A percentile compares a stretch with the other conserved stretches of the same genome.
Conservation (phyloP, 2,329 filamentous ascomycete genomes). For the Ophiostoma fasciatum region DNA sequence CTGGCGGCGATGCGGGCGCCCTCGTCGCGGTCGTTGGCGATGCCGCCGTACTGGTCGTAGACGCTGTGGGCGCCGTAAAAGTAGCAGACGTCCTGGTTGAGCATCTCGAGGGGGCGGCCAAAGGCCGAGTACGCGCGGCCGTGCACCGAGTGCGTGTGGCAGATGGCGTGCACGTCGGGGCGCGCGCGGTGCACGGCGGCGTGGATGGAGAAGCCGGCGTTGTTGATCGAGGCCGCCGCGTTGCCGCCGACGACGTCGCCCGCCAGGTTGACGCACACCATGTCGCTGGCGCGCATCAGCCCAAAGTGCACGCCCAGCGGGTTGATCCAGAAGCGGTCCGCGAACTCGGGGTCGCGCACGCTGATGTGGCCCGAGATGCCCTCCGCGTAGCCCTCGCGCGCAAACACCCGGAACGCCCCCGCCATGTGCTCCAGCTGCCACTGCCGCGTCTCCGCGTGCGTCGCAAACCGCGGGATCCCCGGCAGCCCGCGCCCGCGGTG, state of each 20-base stretch:
- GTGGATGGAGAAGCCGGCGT: conserved; percentile 46
- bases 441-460: conserved; percentile 6
- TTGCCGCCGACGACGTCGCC: conserved; percentile 42
- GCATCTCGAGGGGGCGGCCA: conserved; percentile 40
- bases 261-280: conserved; percentile 40
- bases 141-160: conserved; percentile 39
- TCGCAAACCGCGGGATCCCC: conserved; percentile 7
- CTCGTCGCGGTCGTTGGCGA: conserved; percentile 42
- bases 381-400: conserved; percentile 43
- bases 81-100: conserved; percentile 40
- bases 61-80: conserved; percentile 42
- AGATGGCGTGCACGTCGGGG: conserved; percentile 40
- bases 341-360: conserved; percentile 41
- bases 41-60: conserved; percentile 43
- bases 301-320: conserved; percentile 43
- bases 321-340: conserved; percentile 46
- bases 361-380: conserved; percentile 48
- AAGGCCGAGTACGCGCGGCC: conserved; percentile 45
- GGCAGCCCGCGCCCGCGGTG: conserved; percentile 6
- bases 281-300: conserved; percentile 39
- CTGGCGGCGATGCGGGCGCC: conserved; percentile 34
- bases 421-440: conserved; percentile 32
- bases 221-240: conserved; percentile 29
- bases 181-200: conserved; percentile 39
- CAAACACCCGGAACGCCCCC: conserved; percentile 44